Conservation (phyloP, 169 alveolate genomes). For the Eimeria acervulina region DNA sequence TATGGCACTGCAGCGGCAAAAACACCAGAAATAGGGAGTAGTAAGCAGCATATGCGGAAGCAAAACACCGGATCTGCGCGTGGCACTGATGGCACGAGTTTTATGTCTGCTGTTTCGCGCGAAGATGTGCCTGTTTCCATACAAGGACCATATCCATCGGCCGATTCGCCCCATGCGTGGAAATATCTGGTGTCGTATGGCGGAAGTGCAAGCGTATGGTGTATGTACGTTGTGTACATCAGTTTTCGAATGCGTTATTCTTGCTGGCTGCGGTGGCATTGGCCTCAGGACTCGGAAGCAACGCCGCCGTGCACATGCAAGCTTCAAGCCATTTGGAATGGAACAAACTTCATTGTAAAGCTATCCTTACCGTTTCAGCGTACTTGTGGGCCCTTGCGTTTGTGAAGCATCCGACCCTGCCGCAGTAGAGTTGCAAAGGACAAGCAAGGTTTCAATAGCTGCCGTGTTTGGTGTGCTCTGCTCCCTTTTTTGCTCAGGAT, state of each 20-base stretch:
- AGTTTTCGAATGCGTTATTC: not conserved
- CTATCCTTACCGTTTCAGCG: not conserved
- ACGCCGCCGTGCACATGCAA: constrained; percentile 75
- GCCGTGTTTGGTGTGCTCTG: not conserved
- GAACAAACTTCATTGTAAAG: constrained; percentile 71
- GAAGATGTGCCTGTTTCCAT: not conserved
- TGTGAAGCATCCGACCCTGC: not conserved
- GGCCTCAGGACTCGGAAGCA: constrained; percentile 38
- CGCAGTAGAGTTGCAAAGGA: not conserved
- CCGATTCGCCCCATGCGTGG: not conserved
- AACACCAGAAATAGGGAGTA: not conserved
- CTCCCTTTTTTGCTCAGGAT: constrained; percentile 21
- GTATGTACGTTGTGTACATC: not conserved
- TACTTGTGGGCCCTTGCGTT: not conserved
- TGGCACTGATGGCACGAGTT: not conserved
- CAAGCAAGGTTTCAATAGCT: not conserved
- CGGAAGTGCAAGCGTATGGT: not conserved
- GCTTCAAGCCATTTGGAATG: constrained; percentile 82
- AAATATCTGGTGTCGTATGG: not conserved
- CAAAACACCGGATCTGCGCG: not conserved
- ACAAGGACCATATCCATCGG: not conserved
- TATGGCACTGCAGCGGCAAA: not conserved
- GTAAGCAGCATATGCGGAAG: not conserved
- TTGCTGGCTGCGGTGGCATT: not conserved
- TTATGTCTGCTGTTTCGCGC: not conserved